A percentile compares a stretch with the other conserved stretches of the same genome.
These are phyloP conservation scores for Brasilioporus rufonigricans DNA, from an alignment of 768 basidiomycete species.

Conservation along the genomic window DNA sequence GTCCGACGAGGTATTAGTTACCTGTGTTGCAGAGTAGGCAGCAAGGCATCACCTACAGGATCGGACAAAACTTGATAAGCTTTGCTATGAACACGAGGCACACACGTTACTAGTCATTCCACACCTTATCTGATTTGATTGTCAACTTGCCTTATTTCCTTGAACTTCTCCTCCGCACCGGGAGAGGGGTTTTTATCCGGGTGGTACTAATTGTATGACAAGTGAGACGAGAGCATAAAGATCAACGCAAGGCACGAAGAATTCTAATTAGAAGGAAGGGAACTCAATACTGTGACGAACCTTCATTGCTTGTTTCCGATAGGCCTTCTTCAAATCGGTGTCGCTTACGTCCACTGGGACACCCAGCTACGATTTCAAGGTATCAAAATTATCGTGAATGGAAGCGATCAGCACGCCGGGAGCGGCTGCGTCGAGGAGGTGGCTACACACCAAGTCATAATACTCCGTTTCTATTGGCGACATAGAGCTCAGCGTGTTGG, in stretches of 20 bases:
- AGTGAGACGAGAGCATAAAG: not conserved
- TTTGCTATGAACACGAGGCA: conserved; percentile 53
- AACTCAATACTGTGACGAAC: conserved; percentile 40
- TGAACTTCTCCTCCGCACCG: conserved; percentile 96
- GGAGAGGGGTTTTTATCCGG: conserved; percentile 92
- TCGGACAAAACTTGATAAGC: conserved; percentile 93
- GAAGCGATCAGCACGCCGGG: not conserved
- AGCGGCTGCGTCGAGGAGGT: not conserved
- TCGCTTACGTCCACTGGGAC: conserved; percentile 74
- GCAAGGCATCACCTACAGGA: conserved; percentile 48
- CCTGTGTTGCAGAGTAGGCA: conserved; percentile 6
- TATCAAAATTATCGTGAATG: not conserved
- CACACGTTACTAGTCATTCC: conserved; percentile 14
- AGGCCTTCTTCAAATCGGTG: conserved; percentile 89
- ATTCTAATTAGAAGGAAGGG: not conserved
- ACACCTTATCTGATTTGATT: conserved; percentile 10
- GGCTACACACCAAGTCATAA: conserved; percentile 70
- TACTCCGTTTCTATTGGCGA: conserved; percentile 90
- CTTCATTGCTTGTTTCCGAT: conserved; percentile 92
- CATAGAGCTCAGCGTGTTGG: conserved; percentile 41
- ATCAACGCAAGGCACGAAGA: not conserved
- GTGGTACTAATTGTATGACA: conserved; percentile 61
- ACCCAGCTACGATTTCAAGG: conserved; percentile 49
- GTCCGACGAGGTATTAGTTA: conserved; percentile 9
- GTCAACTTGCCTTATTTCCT: conserved; percentile 77